Conservation (phyloP, 495 filamentous ascomycete species). For the Penicillium fimorum region DNA sequence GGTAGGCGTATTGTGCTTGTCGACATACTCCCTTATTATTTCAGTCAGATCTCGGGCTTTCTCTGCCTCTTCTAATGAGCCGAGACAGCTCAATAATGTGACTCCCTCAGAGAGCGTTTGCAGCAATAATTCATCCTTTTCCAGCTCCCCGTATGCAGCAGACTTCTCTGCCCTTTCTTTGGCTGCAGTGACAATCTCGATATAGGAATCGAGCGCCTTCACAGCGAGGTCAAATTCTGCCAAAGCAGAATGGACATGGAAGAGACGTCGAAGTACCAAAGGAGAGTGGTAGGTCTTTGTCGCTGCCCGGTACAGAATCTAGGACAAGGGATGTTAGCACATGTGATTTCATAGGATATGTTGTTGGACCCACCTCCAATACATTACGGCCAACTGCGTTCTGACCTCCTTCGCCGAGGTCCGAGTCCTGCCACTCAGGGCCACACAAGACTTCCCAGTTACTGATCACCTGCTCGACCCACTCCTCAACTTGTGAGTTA, state of each 20-base stretch:
- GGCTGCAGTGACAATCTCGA: slow-evolving; percentile 77
- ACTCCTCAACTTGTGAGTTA: slow-evolving; percentile 74
- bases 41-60: slow-evolving; percentile 67
- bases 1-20: slow-evolving; percentile 39
- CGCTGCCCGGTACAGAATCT: slow-evolving; percentile 83
- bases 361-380: slow-evolving; percentile 56
- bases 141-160: slow-evolving; percentile 72
- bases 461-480: slow-evolving; percentile 71
- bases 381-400: slow-evolving; percentile 66
- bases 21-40: slow-evolving; percentile 65
- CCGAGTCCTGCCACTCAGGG: slow-evolving; percentile 67
- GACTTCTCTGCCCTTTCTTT: slow-evolving; percentile 78
- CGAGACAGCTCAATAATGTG: slow-evolving; percentile 76
- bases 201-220: slow-evolving; percentile 83
- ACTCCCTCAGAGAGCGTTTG: slow-evolving; percentile 76
- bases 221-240: slow-evolving; percentile 87
- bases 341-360: slow-evolving; percentile 1
- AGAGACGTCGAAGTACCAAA: slow-evolving; percentile 78
- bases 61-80: slow-evolving; percentile 68
- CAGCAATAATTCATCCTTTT: slow-evolving; percentile 71
- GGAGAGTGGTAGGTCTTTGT: slow-evolving; percentile 94
- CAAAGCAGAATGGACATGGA: slow-evolving; percentile 78
- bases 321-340: slow-evolving; percentile 6
- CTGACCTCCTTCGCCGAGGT: slow-evolving; percentile 76
- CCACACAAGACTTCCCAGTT: slow-evolving; percentile 86